Base-by-base conservation (phyloP, 2,329 filamentous ascomycete species). In the Epichloe elymi region DNA sequence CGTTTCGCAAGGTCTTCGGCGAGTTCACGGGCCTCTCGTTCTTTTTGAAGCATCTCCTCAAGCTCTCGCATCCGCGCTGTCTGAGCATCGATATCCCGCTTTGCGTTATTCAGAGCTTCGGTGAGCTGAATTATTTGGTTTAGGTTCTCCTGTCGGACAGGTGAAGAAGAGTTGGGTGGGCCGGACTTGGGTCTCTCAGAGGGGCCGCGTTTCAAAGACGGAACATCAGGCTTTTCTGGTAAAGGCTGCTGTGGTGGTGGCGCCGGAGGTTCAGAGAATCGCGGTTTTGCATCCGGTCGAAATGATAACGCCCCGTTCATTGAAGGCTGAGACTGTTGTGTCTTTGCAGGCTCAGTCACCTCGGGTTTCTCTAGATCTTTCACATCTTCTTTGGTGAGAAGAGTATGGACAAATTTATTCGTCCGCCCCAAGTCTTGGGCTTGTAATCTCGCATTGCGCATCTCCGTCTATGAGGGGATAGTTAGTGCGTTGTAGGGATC, bases 171-270 rank as follows among this genome's bases (percentile, higher is more conserved):
- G 58, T 68, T 77, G 17, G 70, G 68, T 5, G 71, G 67, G 35
- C 70, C 67, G 1, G 75, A 70, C 62, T 83, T 87, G 8, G 84
- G 77, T 51, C 85, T 81, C 57, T 95, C 88, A 0, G 86, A 90
- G 26, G 86, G 82, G 4, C 76, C 76, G 51, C 89, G 79, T 63
- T 87, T 89, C 33, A 95, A 67, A 1, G 87, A 80, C 0, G 83
- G 79, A 0, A 76, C 80, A 66, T 95, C 88, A 0, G 91, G 91
- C 65, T 96, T 96, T 63, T 96, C 90, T 1, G 91, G 91, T 5
- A 97, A 73, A 14, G 91, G 91, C 59, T 95, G 90, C 59, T 95
- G 89, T 30, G 91, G 91, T 26, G 91, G 91, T 7, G 91, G 91
- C 20, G 90, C 91, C 4, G 91, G 91, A 48, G 91, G 91, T 52